A percentile compares a stretch with the other conserved stretches of the same genome.
Evolutionary conservation across 345 rosid species (phyloP).

Genomic region (Hibiscus mutabilis): DNA sequence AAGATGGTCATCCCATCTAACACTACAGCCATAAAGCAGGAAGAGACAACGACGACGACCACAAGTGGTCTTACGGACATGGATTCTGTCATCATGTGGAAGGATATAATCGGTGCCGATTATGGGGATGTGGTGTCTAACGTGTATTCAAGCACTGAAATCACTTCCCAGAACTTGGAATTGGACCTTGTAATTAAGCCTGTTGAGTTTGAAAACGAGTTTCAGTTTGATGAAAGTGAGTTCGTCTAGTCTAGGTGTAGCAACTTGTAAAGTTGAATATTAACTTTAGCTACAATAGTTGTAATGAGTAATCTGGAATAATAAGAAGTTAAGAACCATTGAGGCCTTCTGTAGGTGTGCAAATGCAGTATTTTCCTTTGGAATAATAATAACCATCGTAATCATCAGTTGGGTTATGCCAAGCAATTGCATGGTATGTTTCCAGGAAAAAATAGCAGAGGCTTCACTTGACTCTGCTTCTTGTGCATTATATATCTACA

Average conservation of each 20-base stretch:
- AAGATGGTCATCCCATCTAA: neutral
- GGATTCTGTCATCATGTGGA: conserved; percentile 19
- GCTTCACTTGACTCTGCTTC: neutral
- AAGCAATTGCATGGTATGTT: neutral
- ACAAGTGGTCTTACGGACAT: conserved; percentile 16
- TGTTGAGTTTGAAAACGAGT: neutral
- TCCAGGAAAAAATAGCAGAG: neutral
- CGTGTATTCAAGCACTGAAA: neutral
- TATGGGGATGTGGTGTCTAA: neutral
- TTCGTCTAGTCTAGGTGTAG: neutral
- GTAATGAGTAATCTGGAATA: neutral
- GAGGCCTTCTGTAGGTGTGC: neutral
- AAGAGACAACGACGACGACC: neutral
- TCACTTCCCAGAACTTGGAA: conserved; percentile 2
- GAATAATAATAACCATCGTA: no score
- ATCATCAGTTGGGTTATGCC: no score
- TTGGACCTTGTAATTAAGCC: neutral
- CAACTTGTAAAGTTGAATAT: neutral
- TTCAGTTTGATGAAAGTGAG: neutral
- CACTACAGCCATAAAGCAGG: conserved; percentile 11
- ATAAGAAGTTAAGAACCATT: neutral
- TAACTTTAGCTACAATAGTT: neutral
- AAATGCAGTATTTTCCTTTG: neutral
- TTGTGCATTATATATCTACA: neutral
- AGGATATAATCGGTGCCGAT: conserved; percentile 20